phyloP scores from a whole-genome alignment of 192 early-diverging fungal species.

The Linnemannia zychae region DNA sequence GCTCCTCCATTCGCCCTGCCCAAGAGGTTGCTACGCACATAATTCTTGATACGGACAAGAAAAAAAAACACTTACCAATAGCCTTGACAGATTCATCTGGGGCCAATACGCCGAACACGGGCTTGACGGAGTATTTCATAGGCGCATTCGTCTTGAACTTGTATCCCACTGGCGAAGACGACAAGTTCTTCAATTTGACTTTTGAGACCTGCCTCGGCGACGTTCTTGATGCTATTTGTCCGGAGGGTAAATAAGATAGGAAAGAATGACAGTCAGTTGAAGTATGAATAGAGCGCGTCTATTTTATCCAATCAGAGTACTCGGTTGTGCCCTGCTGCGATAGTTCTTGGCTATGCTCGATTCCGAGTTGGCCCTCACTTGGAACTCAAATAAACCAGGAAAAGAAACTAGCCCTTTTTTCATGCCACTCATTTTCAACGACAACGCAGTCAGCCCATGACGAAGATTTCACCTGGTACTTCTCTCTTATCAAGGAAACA shows the following conservation, averaged over 20 bases:
- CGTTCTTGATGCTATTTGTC: constrained; percentile 17
- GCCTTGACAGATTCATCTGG: constrained; percentile 50
- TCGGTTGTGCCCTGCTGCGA: constrained; percentile 19
- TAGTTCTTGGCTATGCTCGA: constrained; percentile 5
- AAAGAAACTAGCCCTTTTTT: neutral
- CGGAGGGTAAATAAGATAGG: neutral
- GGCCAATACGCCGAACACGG: constrained; percentile 55
- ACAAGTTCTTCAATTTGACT: constrained; percentile 33
- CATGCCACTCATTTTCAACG: neutral
- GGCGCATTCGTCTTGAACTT: constrained; percentile 64
- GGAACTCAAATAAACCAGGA: neutral
- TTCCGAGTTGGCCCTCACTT: neutral
- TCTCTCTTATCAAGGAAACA: neutral
- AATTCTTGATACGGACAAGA: neutral
- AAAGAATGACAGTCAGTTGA: neutral
- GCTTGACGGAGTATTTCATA: constrained; percentile 58
- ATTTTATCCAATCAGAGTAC: constrained; percentile 13
- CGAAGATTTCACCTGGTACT: neutral
- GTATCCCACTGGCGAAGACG: constrained; percentile 28
- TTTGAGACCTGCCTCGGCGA: constrained; percentile 44
- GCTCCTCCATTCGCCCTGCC: neutral
- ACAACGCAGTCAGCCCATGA: neutral
- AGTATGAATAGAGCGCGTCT: constrained; percentile 3
- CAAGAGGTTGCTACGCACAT: neutral
- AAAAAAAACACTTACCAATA: constrained; percentile 42